These are phyloP conservation scores for Curvularia lunata DNA, from an alignment of 2,329 filamentous ascomycete genomes.

Conservation along the genomic window DNA sequence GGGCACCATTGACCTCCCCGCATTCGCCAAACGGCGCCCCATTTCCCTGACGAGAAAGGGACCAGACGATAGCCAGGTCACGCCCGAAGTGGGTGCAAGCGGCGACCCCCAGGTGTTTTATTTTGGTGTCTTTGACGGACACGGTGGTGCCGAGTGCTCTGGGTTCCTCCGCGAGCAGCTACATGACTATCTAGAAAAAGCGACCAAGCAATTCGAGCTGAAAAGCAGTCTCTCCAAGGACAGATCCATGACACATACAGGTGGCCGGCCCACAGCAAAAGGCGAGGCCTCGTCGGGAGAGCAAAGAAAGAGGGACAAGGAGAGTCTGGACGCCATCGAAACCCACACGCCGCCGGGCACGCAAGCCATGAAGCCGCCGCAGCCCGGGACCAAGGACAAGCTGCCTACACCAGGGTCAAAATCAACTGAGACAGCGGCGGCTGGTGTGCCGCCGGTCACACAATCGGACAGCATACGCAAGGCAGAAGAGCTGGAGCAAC, in stretches of 20 bases:
- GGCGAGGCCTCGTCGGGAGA: constrained; percentile 28
- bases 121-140: constrained; percentile 95
- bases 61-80: constrained; percentile 61
- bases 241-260: constrained; percentile 31
- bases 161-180: constrained; percentile 83
- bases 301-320: constrained; percentile 42
- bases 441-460: constrained; percentile 38
- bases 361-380: constrained; percentile 49
- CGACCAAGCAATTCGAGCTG: constrained; percentile 76
- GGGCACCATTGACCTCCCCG: constrained; percentile 89
- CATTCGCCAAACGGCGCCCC: constrained; percentile 85
- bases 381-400: constrained; percentile 27
- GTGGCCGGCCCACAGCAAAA: constrained; percentile 30
- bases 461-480: constrained; percentile 61
- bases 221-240: constrained; percentile 69
- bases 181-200: constrained; percentile 86
- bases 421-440: constrained; percentile 29
- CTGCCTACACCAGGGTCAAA: constrained; percentile 36
- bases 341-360: constrained; percentile 56
- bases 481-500: constrained; percentile 71
- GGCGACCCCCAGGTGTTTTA: constrained; percentile 98
- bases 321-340: constrained; percentile 54
- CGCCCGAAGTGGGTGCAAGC: constrained; percentile 74
- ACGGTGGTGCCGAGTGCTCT: constrained; percentile 88
- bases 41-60: constrained; percentile 61